Base-by-base conservation (phyloP, 805 yeast species). In the Zygotorulaspora sp. region DNA sequence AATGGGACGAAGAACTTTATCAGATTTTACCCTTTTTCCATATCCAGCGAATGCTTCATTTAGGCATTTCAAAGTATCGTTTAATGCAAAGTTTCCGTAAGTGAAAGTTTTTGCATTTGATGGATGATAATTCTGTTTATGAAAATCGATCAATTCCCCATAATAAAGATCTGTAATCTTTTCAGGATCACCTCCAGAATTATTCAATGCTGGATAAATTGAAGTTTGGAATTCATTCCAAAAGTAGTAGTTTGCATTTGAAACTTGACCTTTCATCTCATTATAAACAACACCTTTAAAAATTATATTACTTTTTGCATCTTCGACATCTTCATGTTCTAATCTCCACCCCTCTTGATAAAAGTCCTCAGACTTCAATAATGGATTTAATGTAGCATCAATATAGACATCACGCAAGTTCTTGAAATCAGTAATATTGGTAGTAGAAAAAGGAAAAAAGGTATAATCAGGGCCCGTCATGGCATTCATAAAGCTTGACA, bases 381-480 rank as follows among this genome's bases (percentile, higher is more conserved):
- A 58, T 7, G 98, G 98, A 48, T 78, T 79, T 41, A 87, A 74
- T 0, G 90, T 90, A 5, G 96, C 79, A 49, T 89, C 95, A 32
- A 89, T 67, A 57, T 92, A 92, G 5, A 92, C 95, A 42, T 78
- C 81, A 75, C 88, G 78, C 55, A 92, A 70, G 55, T 92, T 92
- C 21, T 72, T 72, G 59, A 74, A 92, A 58, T 92, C 98, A 38
- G 75, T 75, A 29, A 63, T 59, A 61, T 92, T 92, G 8, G 97
- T 90, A 2, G 98, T 92, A 19, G 97, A 84, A 68, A 92, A 92
- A 4, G 98, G 98, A 53, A 84, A 92, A 61, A 79, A 89, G 0
- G 98, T 92, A 57, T 88, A 89, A 62, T 92, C 97, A 51, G 84
- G 89, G 15, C 95, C 98, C 0, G 98, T 92, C 96, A 92, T 86